Percentiles rank a stretch among this genome's conserved stretches.
Conservation (phyloP, 2,329 filamentous ascomycete species). For the Verticillium longisporum region DNA sequence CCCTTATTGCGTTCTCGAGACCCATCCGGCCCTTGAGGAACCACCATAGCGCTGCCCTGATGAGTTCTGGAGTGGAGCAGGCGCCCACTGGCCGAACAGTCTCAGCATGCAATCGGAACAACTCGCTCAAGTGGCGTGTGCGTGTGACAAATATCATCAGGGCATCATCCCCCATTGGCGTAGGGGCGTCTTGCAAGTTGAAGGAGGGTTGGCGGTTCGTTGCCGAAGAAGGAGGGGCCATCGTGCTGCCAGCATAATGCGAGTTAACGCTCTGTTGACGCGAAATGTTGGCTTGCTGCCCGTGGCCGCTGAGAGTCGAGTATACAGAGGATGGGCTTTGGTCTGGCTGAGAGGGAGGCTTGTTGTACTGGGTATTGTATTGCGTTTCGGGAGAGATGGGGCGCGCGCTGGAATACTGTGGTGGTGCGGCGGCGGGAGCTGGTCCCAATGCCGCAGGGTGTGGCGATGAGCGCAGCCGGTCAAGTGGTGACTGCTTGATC, state of each 20-base stretch:
- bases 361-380: conserved; percentile 10
- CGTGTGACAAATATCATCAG: conserved; percentile 63
- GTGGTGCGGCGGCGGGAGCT: neutral
- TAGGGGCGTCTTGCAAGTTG: conserved; percentile 33
- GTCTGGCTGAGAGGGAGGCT: conserved; percentile 18
- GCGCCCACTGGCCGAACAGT: conserved; percentile 58
- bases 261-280: conserved; percentile 9
- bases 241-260: conserved; percentile 10
- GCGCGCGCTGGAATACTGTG: neutral
- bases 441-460: conserved; percentile 4
- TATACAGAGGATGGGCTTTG: conserved; percentile 32
- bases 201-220: conserved; percentile 23
- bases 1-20: conserved; percentile 66
- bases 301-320: conserved; percentile 9
- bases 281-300: conserved; percentile 8
- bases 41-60: conserved; percentile 79
- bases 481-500: conserved; percentile 4
- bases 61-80: conserved; percentile 59
- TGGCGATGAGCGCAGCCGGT: conserved; percentile 4
- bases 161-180: conserved; percentile 54
- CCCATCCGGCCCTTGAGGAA: conserved; percentile 74
- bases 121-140: conserved; percentile 65
- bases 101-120: conserved; percentile 75
- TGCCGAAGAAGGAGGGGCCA: conserved; percentile 18
- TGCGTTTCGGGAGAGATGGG: conserved; percentile 15